These are phyloP conservation scores for Diutina ranongensis DNA, from an alignment of 1,139 yeast genomes.

Conservation along the genomic window DNA sequence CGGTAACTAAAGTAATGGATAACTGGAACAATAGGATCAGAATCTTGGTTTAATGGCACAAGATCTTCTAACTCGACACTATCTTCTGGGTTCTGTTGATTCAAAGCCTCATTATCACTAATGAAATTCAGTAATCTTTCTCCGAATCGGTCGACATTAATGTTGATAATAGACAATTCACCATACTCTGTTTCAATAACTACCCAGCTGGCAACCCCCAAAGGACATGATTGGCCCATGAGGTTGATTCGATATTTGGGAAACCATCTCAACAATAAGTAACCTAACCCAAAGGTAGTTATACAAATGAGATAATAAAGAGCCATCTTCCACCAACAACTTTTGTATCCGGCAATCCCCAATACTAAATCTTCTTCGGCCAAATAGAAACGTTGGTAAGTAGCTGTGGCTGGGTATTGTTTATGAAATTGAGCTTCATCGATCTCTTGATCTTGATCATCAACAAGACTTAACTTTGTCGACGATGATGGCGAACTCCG, in stretches of 20 bases:
- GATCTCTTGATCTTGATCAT: neutral
- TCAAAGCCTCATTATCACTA: constrained; percentile 15
- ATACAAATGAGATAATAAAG: constrained; percentile 46
- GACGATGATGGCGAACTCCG: neutral
- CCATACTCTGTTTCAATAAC: constrained; percentile 92
- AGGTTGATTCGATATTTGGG: constrained; percentile 64
- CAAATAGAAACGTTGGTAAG: constrained; percentile 72
- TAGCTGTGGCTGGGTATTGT: constrained; percentile 11
- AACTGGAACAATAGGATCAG: constrained; percentile 59
- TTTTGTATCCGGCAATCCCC: constrained; percentile 82
- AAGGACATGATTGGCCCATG: constrained; percentile 53
- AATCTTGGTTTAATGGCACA: constrained; percentile 12
- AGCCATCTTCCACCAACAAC: constrained; percentile 33
- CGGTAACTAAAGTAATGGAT: constrained; percentile 68
- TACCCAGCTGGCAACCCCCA: constrained; percentile 86
- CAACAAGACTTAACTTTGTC: neutral
- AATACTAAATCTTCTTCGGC: constrained; percentile 93
- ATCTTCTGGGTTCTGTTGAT: constrained; percentile 11
- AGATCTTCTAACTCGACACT: constrained; percentile 9
- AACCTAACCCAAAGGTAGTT: constrained; percentile 58
- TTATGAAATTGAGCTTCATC: constrained; percentile 1
- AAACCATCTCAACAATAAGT: constrained; percentile 70
- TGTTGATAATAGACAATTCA: constrained; percentile 51
- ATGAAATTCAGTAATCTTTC: constrained; percentile 64
- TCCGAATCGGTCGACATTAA: constrained; percentile 51